These are phyloP conservation scores for Coccomyxa sp. DNA, from an alignment of 139 green algal species.

Conservation along the genomic window DNA sequence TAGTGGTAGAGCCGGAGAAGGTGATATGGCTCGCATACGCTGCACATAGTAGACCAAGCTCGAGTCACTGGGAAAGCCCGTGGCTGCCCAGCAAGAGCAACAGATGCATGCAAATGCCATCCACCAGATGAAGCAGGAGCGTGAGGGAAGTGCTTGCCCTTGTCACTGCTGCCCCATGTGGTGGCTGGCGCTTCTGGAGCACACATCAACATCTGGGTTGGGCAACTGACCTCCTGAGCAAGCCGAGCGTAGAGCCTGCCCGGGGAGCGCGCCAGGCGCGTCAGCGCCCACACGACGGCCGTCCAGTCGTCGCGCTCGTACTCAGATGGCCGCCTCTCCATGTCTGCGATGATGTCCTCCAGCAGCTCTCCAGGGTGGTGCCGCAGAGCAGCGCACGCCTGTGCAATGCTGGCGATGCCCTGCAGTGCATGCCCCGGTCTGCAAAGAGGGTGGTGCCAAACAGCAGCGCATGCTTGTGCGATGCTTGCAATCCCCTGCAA, in stretches of 20 bases:
- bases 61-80: no score
- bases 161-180: no score
- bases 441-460: not conserved
- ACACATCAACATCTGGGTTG: no score
- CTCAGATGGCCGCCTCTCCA: not conserved
- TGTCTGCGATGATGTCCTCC: not conserved
- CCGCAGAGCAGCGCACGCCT: not conserved
- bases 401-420: not conserved
- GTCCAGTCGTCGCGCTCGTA: not conserved
- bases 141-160: no score
- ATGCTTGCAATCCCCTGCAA: not conserved
- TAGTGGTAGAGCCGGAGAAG: no score
- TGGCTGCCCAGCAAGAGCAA: no score
- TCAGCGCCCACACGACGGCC: not conserved
- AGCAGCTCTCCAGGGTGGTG: constrained; percentile 3
- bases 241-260: not conserved
- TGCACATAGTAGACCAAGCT: no score
- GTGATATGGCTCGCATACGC: no score
- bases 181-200: no score
- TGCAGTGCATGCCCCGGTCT: not conserved
- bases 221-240: not conserved
- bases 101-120: no score
- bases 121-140: no score
- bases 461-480: not conserved
- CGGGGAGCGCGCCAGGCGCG: not conserved